phyloP scores from a whole-genome alignment of 2,329 filamentous ascomycete species.

The Microcyclosporella mali region DNA sequence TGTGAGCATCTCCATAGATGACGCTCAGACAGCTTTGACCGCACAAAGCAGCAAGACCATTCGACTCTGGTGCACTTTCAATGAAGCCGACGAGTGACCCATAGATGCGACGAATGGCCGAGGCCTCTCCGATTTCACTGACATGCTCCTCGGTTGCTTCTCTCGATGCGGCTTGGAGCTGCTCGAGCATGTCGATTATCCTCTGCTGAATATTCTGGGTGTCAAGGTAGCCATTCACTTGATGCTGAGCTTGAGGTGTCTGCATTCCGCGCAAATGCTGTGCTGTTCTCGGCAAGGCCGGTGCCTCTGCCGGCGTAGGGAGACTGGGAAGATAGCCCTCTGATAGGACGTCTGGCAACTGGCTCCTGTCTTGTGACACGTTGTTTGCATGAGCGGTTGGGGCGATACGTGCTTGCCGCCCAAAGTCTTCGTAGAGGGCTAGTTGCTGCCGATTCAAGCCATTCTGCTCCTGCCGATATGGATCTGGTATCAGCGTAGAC shows the following conservation, averaged over 20 bases:
- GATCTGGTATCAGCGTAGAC: slow-evolving; percentile 89
- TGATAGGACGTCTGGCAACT: slow-evolving; percentile 57
- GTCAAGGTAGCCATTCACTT: slow-evolving; percentile 57
- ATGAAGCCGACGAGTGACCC: slow-evolving; percentile 51
- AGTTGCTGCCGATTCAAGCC: slow-evolving; percentile 80
- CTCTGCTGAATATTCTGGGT: slow-evolving; percentile 48
- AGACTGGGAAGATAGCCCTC: slow-evolving; percentile 58
- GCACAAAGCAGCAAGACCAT: slow-evolving; percentile 50
- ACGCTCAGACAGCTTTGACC: slow-evolving; percentile 42
- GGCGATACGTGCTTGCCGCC: slow-evolving; percentile 65
- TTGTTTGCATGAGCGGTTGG: slow-evolving; percentile 47
- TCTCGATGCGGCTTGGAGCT: slow-evolving; percentile 52
- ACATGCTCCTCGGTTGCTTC: slow-evolving; percentile 54
- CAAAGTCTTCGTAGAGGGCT: slow-evolving; percentile 95
- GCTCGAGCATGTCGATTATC: slow-evolving; percentile 49
- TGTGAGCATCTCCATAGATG: slow-evolving; percentile 51
- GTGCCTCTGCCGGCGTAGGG: slow-evolving; percentile 56
- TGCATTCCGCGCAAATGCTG: slow-evolving; percentile 43
- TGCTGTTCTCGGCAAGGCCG: slow-evolving; percentile 54
- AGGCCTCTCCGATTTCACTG: slow-evolving; percentile 50
- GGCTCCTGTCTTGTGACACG: slow-evolving; percentile 53
- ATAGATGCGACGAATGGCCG: slow-evolving; percentile 52
- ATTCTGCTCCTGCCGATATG: slow-evolving; percentile 76
- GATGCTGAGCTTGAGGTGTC: slow-evolving; percentile 33
- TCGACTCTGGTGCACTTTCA: slow-evolving; percentile 49